phyloP scores from a whole-genome alignment of 106 monocot species.

The Vanilla planifolia region DNA sequence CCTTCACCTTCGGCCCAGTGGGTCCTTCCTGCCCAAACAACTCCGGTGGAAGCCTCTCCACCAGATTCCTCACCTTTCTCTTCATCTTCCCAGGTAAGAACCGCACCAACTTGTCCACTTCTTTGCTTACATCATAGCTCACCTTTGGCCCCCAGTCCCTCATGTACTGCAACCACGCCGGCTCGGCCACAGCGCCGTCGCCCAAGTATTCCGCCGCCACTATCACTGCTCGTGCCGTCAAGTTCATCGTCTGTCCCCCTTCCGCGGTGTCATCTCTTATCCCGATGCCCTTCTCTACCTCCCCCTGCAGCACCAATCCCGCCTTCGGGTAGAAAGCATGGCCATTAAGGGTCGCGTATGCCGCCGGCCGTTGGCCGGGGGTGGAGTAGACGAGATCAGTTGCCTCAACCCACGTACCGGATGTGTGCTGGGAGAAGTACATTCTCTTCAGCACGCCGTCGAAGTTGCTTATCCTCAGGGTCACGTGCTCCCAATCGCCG shows the following conservation, averaged over 20 bases:
- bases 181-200: conserved; percentile 31
- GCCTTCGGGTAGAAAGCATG: conserved; percentile 61
- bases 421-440: conserved; percentile 69
- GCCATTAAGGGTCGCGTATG: conserved; percentile 56
- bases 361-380: conserved; percentile 25
- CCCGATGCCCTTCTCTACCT: conserved; percentile 27
- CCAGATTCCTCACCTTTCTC: conserved; percentile 31
- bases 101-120: conserved; percentile 38
- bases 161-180: conserved; percentile 63
- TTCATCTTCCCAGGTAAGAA: conserved; percentile 44
- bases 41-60: conserved; percentile 45
- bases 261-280: conserved; percentile 57
- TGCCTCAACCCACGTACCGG: conserved; percentile 59
- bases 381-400: conserved; percentile 30
- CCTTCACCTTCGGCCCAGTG: conserved; percentile 71
- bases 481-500: conserved; percentile 94
- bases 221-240: conserved; percentile 26
- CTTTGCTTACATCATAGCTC: conserved; percentile 33
- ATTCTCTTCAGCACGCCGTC: conserved; percentile 49
- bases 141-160: conserved; percentile 81
- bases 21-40: conserved; percentile 72
- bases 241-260: conserved; percentile 41
- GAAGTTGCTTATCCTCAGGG: conserved; percentile 70
- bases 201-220: conserved; percentile 49
- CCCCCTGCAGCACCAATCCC: conserved; percentile 62